Base-by-base conservation (phyloP, 768 basidiomycete species). In the Phlebiopsis flavidoalba region DNA sequence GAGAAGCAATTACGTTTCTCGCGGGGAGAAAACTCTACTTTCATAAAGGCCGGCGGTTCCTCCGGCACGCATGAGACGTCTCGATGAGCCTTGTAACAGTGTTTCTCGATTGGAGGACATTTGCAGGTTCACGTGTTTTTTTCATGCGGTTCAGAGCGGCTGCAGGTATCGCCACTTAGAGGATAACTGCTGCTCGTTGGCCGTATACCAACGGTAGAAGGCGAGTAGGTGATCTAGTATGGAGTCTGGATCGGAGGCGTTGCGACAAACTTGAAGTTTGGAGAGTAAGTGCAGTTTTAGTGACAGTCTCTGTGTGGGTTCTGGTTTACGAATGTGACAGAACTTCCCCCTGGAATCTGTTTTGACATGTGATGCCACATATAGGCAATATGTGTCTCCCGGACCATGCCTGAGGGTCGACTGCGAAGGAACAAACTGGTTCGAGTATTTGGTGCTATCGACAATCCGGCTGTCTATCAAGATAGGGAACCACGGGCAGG, bases 91-190 rank as follows among this genome's bases (percentile, higher is more conserved):
- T 61, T 21, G 60, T 61, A 1, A 62, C 60, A 1, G 40, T 63
- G 19, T 63, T n/a, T 61, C 22, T 64, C 55, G 37, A 65, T 54
- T n/a, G n/a, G 8, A 70, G 53, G 31, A 70, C 58, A 31, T n/a
- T n/a, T 64, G 24, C 22, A 70, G 61, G 57, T 70, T 70, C n/a
- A n/a, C n/a, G n/a, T n/a, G n/a, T n/a, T n/a, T n/a, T n/a, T n/a
- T n/a, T n/a, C 15, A 58, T 24, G 12, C 69, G 69, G 19, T 40
- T 52, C 8, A 57, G 33, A 57, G 55, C 21, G 64, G 58, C 1
- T 61, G 49, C 19, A 66, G 59, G 52, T 69, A 67, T 5, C n/a
- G 67, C 65, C 7, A 65, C 60, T 26, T n/a, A n/a, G n/a, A n/a
- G 65, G 65, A 15, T 53, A 26, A 37, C 57, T 57, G 46, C 64